Conservation (phyloP, 106 monocot genomes). For the Cymbidium sinense region DNA sequence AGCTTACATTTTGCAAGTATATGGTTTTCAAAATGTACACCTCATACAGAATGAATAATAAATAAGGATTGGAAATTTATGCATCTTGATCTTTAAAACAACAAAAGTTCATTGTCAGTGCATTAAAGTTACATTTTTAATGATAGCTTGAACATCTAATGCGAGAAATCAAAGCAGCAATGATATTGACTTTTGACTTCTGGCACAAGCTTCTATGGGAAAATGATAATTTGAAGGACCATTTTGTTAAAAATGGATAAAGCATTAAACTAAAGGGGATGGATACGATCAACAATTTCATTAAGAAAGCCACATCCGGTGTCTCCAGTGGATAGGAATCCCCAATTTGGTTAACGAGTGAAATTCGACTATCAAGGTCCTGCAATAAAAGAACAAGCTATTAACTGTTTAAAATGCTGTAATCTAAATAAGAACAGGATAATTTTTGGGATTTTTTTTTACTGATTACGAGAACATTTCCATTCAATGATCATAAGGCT, state of each 20-base stretch:
- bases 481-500: not conserved
- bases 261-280: not conserved
- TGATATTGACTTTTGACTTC: not conserved
- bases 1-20: not conserved
- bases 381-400: slow-evolving; percentile 19
- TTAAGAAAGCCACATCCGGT: slow-evolving; percentile 23
- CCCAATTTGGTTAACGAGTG: slow-evolving; percentile 46
- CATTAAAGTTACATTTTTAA: not conserved
- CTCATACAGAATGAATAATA: not conserved
- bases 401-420: not conserved
- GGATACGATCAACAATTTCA: slow-evolving; percentile 66
- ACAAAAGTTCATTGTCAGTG: not conserved
- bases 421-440: not conserved
- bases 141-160: not conserved
- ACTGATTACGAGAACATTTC: not conserved
- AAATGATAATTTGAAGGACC: not conserved
- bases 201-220: not conserved
- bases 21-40: not conserved
- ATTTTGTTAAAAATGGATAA: slow-evolving; percentile 1
- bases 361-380: slow-evolving; percentile 41
- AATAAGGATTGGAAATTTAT: not conserved
- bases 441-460: not conserved
- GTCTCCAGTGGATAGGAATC: slow-evolving; percentile 27
- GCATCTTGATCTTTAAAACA: not conserved
- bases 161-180: not conserved